Base-by-base conservation (phyloP, 176 grass and related monocot genomes). In the Cenchrus fungigraminus region DNA sequence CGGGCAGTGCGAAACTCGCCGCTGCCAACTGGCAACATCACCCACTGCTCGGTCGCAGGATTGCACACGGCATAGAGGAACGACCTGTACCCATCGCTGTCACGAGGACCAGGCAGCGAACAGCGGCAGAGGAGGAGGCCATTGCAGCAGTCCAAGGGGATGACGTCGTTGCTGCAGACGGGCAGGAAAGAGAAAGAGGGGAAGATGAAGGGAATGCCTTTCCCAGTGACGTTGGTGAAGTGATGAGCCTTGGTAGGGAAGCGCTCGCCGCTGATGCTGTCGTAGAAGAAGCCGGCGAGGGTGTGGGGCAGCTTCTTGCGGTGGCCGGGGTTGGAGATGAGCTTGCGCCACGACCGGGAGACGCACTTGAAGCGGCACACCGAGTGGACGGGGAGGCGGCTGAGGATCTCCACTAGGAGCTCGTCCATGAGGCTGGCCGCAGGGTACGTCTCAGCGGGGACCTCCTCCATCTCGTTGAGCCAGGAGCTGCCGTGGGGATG, bases 301-400 rank as follows among this genome's bases (percentile, higher is more conserved):
- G 2, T 37, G 34, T 37, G 34, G 34, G 34, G 34, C 34, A 37
- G 31, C 51, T 75, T 75, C 8, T 37, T 75, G 51, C 51, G 50
- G 51, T 75, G 73, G 15, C 0, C 29, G 13, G 13, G 28, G 28
- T 56, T 7, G 29, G 68, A 71, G 43, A 71, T 22, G 20, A 71
- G 68, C 4, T 25, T 3, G 68, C 12, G 2, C 43, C 68, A 71
- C 3, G 68, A 71, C 11, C 19, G 68, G 12, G 68, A 71, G 68
- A 71, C 68, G 68, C 68, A 71, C 68, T 71, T 71, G 68, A 71
- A 71, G 20, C 68, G 44, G 44, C 43, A 71, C 68, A 49, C 0
- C 0, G 68, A 71, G 68, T 43, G 68, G 19, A 47, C 43, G 1
- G 44, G 68, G 12, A 71, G 43, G 11, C 43, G 44, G 20, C 68